These are phyloP conservation scores for Persicaria maculosa DNA, from an alignment of 148 eudicot species.

Conservation along the genomic window DNA sequence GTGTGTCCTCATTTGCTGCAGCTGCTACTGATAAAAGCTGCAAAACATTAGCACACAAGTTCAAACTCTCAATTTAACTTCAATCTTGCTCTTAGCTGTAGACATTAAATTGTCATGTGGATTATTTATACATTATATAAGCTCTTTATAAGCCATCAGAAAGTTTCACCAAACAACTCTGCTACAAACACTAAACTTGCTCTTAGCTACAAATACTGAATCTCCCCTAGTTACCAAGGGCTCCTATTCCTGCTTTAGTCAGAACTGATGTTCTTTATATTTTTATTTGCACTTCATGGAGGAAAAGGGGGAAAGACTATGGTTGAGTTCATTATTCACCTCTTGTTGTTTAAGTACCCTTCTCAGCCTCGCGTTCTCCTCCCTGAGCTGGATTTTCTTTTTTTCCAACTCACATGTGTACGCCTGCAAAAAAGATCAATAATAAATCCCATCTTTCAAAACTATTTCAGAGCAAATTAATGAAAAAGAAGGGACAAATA, in stretches of 20 bases:
- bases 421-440: conserved; percentile 30
- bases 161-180: neutral
- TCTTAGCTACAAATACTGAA: neutral
- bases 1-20: conserved; percentile 6
- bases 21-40: conserved; percentile 21
- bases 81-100: no score
- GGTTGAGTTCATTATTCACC: conserved; percentile 20
- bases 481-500: neutral
- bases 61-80: neutral
- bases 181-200: neutral
- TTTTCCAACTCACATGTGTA: conserved; percentile 49
- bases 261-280: neutral
- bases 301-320: neutral
- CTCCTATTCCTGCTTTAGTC: neutral
- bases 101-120: no score
- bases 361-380: conserved; percentile 54
- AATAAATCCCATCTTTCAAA: neutral
- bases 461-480: neutral
- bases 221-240: neutral
- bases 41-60: conserved; percentile 6
- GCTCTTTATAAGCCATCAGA: neutral
- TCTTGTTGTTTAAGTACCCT: conserved; percentile 19
- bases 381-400: conserved; percentile 30
- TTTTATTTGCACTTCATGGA: neutral
- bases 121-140: no score